Conservation (phyloP, 192 early-diverging fungal genomes). For the Backusella macrospora region DNA sequence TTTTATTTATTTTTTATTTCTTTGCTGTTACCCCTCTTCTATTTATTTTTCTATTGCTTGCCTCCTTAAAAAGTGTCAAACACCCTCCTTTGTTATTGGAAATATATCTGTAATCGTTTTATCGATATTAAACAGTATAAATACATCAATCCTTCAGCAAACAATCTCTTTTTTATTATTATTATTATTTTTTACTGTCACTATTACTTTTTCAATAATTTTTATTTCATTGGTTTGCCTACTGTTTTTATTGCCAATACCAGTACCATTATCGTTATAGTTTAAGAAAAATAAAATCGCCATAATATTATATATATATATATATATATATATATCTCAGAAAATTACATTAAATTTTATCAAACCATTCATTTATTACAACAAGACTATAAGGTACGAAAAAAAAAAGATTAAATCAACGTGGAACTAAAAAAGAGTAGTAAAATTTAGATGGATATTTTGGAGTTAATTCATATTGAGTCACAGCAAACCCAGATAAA, state of each 20-base stretch:
- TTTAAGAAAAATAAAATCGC: no score
- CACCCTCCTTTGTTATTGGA: constrained; percentile 22
- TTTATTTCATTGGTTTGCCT: neutral
- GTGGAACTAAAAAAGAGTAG: constrained; percentile 11
- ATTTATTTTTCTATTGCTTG: neutral
- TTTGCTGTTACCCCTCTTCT: neutral
- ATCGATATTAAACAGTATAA: constrained; percentile 10
- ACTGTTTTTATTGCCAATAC: neutral
- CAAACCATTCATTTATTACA: constrained; percentile 3
- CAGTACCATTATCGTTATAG: no score
- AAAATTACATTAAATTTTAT: neutral
- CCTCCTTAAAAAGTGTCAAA: constrained; percentile 25
- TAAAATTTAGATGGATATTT: constrained; percentile 28
- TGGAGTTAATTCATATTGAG: constrained; percentile 58
- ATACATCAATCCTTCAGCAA: constrained; percentile 1
- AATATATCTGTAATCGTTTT: constrained; percentile 16
- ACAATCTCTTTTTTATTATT: neutral
- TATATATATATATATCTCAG: neutral
- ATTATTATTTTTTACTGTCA: neutral
- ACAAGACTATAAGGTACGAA: constrained; percentile 3
- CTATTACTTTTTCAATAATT: neutral
- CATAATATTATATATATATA: neutral
- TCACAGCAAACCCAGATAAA: constrained; percentile 50
- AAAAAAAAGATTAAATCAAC: constrained; percentile 15
- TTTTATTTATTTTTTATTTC: neutral